Evolutionary conservation across 2,329 filamentous ascomycete species (phyloP).

Genomic region (Fusarium sp.): DNA sequence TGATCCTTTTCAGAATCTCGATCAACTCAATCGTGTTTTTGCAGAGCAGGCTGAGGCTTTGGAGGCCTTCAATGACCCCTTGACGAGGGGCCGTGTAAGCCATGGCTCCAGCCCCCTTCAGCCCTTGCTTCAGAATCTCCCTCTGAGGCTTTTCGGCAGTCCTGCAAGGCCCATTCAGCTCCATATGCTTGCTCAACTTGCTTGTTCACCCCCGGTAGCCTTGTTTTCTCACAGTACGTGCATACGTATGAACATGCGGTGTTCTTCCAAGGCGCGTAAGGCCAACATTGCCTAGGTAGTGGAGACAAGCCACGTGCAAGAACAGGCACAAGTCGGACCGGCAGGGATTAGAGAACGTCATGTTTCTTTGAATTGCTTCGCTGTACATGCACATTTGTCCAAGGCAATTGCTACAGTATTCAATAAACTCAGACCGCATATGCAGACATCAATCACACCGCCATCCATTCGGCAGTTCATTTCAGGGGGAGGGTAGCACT

Average conservation of each 20-base stretch:
- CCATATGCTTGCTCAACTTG: background rate
- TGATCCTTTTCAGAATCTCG: background rate
- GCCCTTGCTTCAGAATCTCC: slow-evolving; percentile 14
- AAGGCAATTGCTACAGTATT: slow-evolving; percentile 5
- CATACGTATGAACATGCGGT: slow-evolving; percentile 11
- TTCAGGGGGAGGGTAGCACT: slow-evolving; percentile 11
- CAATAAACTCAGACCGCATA: slow-evolving; percentile 11
- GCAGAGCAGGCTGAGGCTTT: background rate
- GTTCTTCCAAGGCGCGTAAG: background rate
- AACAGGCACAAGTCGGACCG: slow-evolving; percentile 29
- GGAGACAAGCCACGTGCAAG: slow-evolving; percentile 28
- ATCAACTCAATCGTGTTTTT: slow-evolving; percentile 14
- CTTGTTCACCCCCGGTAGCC: background rate
- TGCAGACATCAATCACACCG: slow-evolving; percentile 19
- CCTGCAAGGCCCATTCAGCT: slow-evolving; percentile 12
- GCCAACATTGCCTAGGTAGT: slow-evolving; percentile 10
- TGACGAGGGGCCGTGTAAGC: background rate
- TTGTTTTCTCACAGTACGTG: background rate
- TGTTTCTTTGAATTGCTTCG: slow-evolving; percentile 1
- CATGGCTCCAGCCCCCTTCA: slow-evolving; percentile 18
- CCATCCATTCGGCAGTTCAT: slow-evolving; percentile 20
- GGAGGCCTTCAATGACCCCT: background rate
- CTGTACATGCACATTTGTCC: slow-evolving; percentile 16
- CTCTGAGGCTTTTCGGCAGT: slow-evolving; percentile 19
- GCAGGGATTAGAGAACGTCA: slow-evolving; percentile 25